Conservation (phyloP, 192 early-diverging fungal genomes). For the Mortierella antarctica region DNA sequence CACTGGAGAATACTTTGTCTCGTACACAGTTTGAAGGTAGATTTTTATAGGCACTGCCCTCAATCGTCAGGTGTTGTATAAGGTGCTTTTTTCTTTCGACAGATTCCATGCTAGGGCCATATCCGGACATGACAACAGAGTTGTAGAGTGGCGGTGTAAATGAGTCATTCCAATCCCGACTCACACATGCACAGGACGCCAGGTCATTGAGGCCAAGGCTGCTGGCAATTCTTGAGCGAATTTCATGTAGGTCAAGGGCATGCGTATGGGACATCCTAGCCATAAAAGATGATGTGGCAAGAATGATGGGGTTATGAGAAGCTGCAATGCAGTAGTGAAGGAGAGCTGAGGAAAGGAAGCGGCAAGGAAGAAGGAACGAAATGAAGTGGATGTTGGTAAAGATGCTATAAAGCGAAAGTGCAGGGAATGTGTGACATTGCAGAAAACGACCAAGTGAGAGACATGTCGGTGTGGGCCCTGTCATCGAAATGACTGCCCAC, state of each 20-base stretch:
- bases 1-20: constrained; percentile 1
- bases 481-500: no score
- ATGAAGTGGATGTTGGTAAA: neutral
- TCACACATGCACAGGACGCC: neutral
- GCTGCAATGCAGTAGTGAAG: neutral
- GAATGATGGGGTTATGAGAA: neutral
- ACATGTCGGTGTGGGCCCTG: no score
- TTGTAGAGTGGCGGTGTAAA: constrained; percentile 13
- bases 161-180: constrained; percentile 8
- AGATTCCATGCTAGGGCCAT: constrained; percentile 1
- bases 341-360: no score
- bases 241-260: neutral
- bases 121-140: constrained; percentile 1
- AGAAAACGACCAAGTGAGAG: no score
- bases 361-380: no score
- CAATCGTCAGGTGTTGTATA: constrained; percentile 1
- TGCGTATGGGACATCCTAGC: no score
- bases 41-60: neutral
- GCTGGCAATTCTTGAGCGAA: constrained; percentile 1
- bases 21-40: neutral
- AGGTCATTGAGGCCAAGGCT: constrained; percentile 6
- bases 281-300: neutral
- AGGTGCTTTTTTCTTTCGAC: constrained; percentile 6
- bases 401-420: no score
- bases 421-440: no score